Base-by-base conservation (phyloP, 192 early-diverging fungal species). In the Coemansia sp. region DNA sequence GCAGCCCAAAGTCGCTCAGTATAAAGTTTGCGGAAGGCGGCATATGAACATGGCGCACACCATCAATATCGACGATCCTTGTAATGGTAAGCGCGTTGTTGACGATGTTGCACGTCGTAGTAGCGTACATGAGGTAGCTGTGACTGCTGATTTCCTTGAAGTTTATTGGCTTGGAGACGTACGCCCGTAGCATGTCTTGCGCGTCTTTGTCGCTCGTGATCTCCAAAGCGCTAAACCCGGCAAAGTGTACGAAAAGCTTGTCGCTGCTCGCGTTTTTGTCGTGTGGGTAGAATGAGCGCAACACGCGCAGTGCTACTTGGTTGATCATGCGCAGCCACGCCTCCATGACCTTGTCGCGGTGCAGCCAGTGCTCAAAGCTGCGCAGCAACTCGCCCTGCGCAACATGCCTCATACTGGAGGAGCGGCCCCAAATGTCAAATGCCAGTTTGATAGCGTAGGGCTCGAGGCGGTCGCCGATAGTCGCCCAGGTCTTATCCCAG, bases 401-500 rank as follows among this genome's bases (percentile, higher is more conserved):
- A 8, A 45, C 40, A 36, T 59, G 56, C 4, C 12, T 17, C 59
- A 53, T 69, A 40, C 37, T 61, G 20, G 40, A 40, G 4, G 46
- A 60, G 7, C 71, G 62, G 38, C 70, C 64, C 79, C 79, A 76
- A 7, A 82, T 68, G 20, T 76, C 79, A 19, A 76, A 59, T 2
- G 65, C 60, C 17, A 82, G 71, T 54, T 82, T 76, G 42, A 82
- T 64, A 10, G 67, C 79, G 6, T 32, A 62, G 37, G 47, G 46
- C 40, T 82, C 79, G 17, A 82, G 74, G 22, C 74, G 70, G 25
- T 82, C 74, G 51, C 79, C 79, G 10, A 82, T 70, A 2, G 64
- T 82, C 0, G 59, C 71, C 79, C 79, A 82, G 1, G 79, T 82
- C 46, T 53, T 59, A 17, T 82, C 74, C 79, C 79, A 82, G 37